Evolutionary conservation across 2,329 filamentous ascomycete species (phyloP), one percentile per base, ranked within the genome.

Genomic region (Zasmidium cellare): DNA sequence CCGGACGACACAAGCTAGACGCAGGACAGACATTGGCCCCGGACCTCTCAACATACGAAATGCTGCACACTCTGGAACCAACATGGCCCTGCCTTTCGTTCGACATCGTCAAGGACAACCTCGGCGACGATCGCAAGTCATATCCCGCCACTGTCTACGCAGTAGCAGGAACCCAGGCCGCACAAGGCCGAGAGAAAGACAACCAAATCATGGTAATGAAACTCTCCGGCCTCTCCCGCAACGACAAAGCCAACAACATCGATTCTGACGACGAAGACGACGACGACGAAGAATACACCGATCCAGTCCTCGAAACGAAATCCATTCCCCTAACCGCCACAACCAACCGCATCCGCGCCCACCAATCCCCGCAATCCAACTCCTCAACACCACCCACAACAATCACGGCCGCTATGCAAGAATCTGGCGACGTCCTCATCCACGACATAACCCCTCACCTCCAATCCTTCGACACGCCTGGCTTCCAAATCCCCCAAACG

Each of bases 81-180:
- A 92, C 92, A 1, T 99, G 94, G 94, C 94, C 94, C 2, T 99
- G 94, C 74, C 84, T 99, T 16, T 97, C 93, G 1, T 96, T 97
- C 76, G 94, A 97, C 73, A 88, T 99, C 59, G 77, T 99, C 62
- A 87, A 84, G 68, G 94, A 99, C 77, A 82, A 82, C 53, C 84
- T 99, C 18, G 94, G 94, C 65, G 89, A 96, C 72, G 87, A 91
- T 75, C 88, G 94, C 71, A 96, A 88, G 75, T 87, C 88, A n/a
- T 99, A 96, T 76, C 94, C 94, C 23, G 91, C 92, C 51, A 97
- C 93, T 58, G 88, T 97, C 78, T 99, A 97, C 78, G 89, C 92
- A 11, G 92, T 97, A 28, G 88, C 92, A 18, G 94, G 94, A 59
- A 99, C 94, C 12, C 94, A 99, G 79, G 94, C 94, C 41, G 92